A percentile compares a stretch with the other conserved stretches of the same genome.
Conservation (phyloP, 2,329 filamentous ascomycete species). For the Arthroderma sp. region DNA sequence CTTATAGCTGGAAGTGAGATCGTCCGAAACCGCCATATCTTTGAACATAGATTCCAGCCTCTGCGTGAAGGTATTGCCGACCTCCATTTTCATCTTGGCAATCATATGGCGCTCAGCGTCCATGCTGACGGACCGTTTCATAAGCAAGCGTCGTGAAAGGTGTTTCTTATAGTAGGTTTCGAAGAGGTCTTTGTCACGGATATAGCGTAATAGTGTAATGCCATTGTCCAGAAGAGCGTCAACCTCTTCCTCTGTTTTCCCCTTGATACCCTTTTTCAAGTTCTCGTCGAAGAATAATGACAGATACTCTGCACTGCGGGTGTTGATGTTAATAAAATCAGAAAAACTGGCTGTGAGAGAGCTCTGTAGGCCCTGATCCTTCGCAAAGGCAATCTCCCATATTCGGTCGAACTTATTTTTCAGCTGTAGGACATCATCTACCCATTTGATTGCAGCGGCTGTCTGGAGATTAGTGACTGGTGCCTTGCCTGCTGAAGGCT, state of each 20-base stretch:
- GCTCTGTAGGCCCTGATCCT: conserved; percentile 65
- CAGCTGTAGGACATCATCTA: conserved; percentile 71
- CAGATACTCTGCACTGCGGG: conserved; percentile 75
- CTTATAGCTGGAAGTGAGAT: conserved; percentile 66
- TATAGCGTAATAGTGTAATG: conserved; percentile 72
- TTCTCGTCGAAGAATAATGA: conserved; percentile 96
- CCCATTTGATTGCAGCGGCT: conserved; percentile 81
- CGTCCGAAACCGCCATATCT: conserved; percentile 79
- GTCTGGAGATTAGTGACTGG: conserved; percentile 64
- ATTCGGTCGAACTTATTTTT: conserved; percentile 85
- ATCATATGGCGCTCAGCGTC: conserved; percentile 95
- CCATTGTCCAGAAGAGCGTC: conserved; percentile 78
- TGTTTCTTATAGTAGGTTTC: conserved; percentile 98
- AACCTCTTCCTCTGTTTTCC: conserved; percentile 79
- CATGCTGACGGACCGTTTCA: conserved; percentile 77
- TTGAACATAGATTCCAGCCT: conserved; percentile 98
- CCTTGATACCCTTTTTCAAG: conserved; percentile 83
- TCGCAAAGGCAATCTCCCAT: conserved; percentile 57
- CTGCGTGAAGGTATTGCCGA: conserved; percentile 83
- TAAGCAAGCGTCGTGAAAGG: conserved; percentile 70
- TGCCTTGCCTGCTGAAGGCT: conserved; percentile 32
- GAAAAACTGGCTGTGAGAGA: conserved; percentile 76
- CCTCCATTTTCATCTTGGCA: conserved; percentile 88
- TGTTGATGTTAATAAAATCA: conserved; percentile 87
- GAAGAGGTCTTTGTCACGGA: conserved; percentile 86